phyloP scores from a whole-genome alignment of 2,329 filamentous ascomycete species.

The Coleophoma cylindrospora region DNA sequence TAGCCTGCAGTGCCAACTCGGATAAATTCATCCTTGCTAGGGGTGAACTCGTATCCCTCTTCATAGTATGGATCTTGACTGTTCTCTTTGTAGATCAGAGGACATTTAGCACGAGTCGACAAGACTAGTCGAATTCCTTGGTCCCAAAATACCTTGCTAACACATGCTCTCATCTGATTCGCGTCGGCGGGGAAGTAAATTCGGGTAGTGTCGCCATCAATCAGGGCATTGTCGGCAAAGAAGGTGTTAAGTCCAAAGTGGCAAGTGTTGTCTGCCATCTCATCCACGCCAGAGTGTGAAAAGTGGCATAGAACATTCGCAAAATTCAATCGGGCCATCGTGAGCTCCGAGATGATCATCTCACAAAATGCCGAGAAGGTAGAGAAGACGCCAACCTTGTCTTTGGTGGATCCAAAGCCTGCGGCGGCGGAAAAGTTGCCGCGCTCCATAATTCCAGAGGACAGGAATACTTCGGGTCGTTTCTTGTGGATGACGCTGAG shows the following conservation, averaged over 20 bases:
- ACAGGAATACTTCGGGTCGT: slow-evolving; percentile 32
- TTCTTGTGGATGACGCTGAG: slow-evolving; percentile 29
- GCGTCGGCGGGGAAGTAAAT: slow-evolving; percentile 35
- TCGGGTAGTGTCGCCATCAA: slow-evolving; percentile 28
- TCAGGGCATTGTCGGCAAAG: slow-evolving; percentile 33
- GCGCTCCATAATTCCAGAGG: slow-evolving; percentile 34
- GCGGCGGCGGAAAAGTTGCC: slow-evolving; percentile 34
- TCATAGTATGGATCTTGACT: slow-evolving; percentile 30
- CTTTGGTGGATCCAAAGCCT: slow-evolving; percentile 31
- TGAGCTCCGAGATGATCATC: slow-evolving; percentile 34
- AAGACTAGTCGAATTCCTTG: slow-evolving; percentile 31
- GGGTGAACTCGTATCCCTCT: slow-evolving; percentile 29
- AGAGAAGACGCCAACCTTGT: slow-evolving; percentile 32
- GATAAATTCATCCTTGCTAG: slow-evolving; percentile 32
- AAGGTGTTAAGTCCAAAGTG: slow-evolving; percentile 35
- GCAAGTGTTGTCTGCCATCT: slow-evolving; percentile 36
- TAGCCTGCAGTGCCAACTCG: slow-evolving; percentile 31
- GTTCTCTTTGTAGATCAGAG: slow-evolving; percentile 31
- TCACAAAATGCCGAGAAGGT: slow-evolving; percentile 35
- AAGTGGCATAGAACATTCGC: slow-evolving; percentile 33
- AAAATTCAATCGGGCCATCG: slow-evolving; percentile 32
- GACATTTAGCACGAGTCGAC: slow-evolving; percentile 32
- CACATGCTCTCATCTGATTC: slow-evolving; percentile 33
- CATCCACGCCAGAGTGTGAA: slow-evolving; percentile 33
- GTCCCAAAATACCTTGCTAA: slow-evolving; percentile 31